Base-by-base conservation (phyloP, 140 eudicot genomes). In the Flaveria floridana region DNA sequence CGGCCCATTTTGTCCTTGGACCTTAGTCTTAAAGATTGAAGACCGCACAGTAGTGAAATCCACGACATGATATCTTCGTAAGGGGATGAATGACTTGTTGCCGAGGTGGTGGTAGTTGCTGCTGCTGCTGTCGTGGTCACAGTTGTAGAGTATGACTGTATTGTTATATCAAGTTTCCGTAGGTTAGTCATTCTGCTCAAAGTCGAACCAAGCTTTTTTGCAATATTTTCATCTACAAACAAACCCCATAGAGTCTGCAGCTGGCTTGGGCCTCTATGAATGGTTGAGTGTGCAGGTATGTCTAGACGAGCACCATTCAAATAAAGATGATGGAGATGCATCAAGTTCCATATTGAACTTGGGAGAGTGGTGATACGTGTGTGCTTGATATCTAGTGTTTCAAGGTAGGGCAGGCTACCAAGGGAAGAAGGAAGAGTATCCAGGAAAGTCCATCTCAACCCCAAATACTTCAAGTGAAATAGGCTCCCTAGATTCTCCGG, bases 241-340 rank as follows among this genome's bases (percentile, higher is more conserved):
- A 86, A 76, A 44, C 88, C 91, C 84, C 82, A 75, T 20, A 86
- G 76, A n/a, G 88, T 86, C 64, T 77, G 78, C 63, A 84, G 86
- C 52, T 79, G 86, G 74, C 70, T 74, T 61, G 50, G 80, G 75
- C 30, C 58, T 14, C 56, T 67, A 55, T 16, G 48, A 57, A 11
- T 42, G 71, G 53, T 67, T 46, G 78, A 57, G 15, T 70, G 64
- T 8, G n/a, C 66, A 19, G 83, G 75, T 74, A 80, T 74, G 68
- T 81, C 79, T 41, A 81, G 77, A 71, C 78, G 79, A 55, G 63
- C 76, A 2, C 82, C 81, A 0, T 79, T 81, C 16, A 84, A 76
- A 83, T 80, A 77, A 76, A 86, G 88, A 73, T 86, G 84, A 26
- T 71, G 73, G 7, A 86, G 84, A 68, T 76, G 81, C 26, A 81